phyloP scores from a whole-genome alignment of 805 yeast genomes.

The Ogataea saltuana region DNA sequence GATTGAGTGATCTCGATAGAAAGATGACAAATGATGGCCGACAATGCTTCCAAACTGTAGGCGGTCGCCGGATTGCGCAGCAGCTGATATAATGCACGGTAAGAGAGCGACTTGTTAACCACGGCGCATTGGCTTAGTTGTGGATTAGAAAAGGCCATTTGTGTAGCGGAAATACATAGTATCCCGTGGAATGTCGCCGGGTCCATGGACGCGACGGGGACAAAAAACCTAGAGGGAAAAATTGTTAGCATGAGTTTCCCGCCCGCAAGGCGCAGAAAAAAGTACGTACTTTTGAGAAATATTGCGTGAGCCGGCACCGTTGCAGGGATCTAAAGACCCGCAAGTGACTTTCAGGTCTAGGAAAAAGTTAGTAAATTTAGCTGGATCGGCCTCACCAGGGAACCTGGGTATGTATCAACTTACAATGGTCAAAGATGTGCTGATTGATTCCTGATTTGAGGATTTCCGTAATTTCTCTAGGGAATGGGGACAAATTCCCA shows the following conservation, averaged over 20 bases:
- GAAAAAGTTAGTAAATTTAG: background rate
- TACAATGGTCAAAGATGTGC: constrained; percentile 12
- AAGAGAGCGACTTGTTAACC: constrained; percentile 9
- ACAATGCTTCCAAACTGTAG: constrained; percentile 12
- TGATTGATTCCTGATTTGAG: constrained; percentile 4
- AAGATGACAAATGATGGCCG: constrained; percentile 14
- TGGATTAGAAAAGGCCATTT: constrained; percentile 11
- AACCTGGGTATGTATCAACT: background rate
- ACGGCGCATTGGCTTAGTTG: constrained; percentile 2
- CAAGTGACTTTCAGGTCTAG: constrained; percentile 10
- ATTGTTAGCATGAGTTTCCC: background rate
- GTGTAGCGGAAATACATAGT: constrained; percentile 13
- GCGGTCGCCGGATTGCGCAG: constrained; percentile 10
- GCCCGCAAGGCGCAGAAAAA: background rate
- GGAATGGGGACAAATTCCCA: constrained; percentile 7
- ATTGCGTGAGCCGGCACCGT: constrained; percentile 12
- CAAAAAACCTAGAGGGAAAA: constrained; percentile 8
- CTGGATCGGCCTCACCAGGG: background rate
- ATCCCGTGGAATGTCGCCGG: constrained; percentile 15
- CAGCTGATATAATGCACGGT: constrained; percentile 6
- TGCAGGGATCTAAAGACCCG: constrained; percentile 13
- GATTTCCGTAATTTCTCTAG: constrained; percentile 1
- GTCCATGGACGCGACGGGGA: constrained; percentile 11
- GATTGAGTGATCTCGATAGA: constrained; percentile 14
- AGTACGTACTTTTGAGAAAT: constrained; percentile 13